Evolutionary conservation across 129 eudicot species (phyloP).

Genomic region (Saussurea involucrata): DNA sequence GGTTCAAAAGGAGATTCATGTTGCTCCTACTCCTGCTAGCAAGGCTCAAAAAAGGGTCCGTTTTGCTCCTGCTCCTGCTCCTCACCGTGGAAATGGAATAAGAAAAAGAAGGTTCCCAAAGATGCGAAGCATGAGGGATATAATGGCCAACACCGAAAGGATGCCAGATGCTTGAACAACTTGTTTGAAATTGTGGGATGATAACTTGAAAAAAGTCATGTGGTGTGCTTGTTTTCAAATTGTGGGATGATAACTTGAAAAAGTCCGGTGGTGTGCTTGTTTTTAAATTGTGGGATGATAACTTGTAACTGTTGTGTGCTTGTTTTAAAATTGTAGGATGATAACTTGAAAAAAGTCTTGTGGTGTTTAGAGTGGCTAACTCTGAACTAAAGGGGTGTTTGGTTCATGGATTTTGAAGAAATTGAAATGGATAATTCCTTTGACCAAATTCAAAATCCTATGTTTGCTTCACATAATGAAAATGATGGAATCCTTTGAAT

Average conservation of each 20-base stretch:
- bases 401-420: no score
- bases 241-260: background rate
- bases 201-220: background rate
- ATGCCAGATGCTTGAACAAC: background rate
- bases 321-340: background rate
- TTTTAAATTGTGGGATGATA: background rate
- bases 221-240: background rate
- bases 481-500: no score
- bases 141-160: background rate
- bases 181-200: background rate
- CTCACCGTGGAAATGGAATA: no score
- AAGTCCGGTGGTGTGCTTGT: no score
- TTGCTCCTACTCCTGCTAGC: background rate
- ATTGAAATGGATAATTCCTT: no score
- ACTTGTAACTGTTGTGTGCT: background rate
- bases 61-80: background rate
- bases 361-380: background rate
- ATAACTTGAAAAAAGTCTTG: background rate
- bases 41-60: background rate
- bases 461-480: no score
- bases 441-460: no score
- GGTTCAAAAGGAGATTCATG: background rate
- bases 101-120: background rate
- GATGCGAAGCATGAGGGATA: background rate
- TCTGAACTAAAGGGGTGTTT: no score